Evolutionary conservation across 1,284 basidiomycete genomes (phyloP).

Genomic region (Rhodotorula sp.): DNA sequence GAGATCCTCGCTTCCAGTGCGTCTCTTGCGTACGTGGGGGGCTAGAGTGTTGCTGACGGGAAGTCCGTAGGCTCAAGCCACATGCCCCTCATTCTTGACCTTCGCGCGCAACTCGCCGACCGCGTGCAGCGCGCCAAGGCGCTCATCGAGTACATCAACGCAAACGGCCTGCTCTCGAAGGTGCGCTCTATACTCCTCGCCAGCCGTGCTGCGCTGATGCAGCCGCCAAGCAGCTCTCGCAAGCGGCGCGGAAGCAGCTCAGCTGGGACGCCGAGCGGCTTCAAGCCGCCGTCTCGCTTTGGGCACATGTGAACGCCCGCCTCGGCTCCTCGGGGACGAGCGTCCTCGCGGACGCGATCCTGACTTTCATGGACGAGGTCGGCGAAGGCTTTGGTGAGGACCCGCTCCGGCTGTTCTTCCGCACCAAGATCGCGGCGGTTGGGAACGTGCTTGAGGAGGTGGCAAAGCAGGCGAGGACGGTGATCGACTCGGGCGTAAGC

Average conservation of each 20-base stretch:
- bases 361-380: constrained; percentile 61
- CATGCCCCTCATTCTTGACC: constrained; percentile 73
- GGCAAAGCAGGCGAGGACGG: constrained; percentile 45
- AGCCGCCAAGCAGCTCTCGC: constrained; percentile 66
- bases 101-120: constrained; percentile 74
- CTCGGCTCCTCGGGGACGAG: constrained; percentile 51
- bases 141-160: constrained; percentile 83
- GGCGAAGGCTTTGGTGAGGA: constrained; percentile 64
- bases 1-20: constrained; percentile 67
- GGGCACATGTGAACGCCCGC: constrained; percentile 74
- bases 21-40: constrained; percentile 52
- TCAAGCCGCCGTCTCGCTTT: constrained; percentile 77
- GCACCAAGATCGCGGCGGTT: constrained; percentile 56
- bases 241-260: constrained; percentile 71
- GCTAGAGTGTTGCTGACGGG: neutral
- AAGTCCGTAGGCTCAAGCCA: constrained; percentile 64
- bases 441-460: constrained; percentile 51
- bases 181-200: constrained; percentile 52
- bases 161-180: constrained; percentile 74
- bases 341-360: constrained; percentile 58
- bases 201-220: neutral
- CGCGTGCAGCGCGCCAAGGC: constrained; percentile 74
- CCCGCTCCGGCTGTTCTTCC: constrained; percentile 81
- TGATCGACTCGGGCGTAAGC: constrained; percentile 30
- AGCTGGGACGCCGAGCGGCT: constrained; percentile 87